These are phyloP conservation scores for Ananas comosus DNA, from an alignment of 176 grass and related monocot species.

Conservation along the genomic window DNA sequence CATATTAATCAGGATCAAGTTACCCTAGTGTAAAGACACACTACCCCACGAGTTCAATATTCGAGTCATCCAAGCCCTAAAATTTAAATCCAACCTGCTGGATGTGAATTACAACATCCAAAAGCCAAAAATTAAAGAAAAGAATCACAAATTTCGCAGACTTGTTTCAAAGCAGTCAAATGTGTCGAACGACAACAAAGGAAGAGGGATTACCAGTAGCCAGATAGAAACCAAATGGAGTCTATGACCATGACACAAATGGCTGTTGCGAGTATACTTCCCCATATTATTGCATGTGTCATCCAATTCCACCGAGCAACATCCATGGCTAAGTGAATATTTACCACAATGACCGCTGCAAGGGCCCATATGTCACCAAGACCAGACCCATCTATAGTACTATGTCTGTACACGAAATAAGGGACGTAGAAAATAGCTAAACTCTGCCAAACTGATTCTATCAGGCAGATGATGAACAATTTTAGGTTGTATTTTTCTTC, in stretches of 20 bases:
- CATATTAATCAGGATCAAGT: no score
- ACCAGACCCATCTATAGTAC: slow-evolving; percentile 56
- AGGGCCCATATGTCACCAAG: slow-evolving; percentile 79
- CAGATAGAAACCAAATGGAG: slow-evolving; percentile 54
- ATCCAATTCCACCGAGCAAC: slow-evolving; percentile 73
- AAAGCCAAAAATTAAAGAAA: no score
- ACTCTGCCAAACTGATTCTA: slow-evolving; percentile 82
- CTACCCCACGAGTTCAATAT: no score
- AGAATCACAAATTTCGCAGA: no score
- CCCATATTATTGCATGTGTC: slow-evolving; percentile 57
- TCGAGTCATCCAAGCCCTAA: no score
- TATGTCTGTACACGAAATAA: slow-evolving; percentile 62
- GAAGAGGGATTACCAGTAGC: slow-evolving; percentile 61
- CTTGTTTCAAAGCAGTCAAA: not conserved
- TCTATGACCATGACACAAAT: slow-evolving; percentile 68
- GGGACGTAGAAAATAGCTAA: slow-evolving; percentile 73
- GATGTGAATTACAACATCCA: no score
- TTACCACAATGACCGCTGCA: slow-evolving; percentile 74
- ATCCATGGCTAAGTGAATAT: slow-evolving; percentile 77
- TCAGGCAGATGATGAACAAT: slow-evolving; percentile 67
- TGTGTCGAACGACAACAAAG: slow-evolving; percentile 11
- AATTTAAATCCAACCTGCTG: no score
- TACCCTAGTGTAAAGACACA: no score
- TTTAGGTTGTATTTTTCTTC: slow-evolving; percentile 63
- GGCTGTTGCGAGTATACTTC: slow-evolving; percentile 38